Conservation (phyloP, 805 yeast genomes). For the Suhomyces pyralidae region DNA sequence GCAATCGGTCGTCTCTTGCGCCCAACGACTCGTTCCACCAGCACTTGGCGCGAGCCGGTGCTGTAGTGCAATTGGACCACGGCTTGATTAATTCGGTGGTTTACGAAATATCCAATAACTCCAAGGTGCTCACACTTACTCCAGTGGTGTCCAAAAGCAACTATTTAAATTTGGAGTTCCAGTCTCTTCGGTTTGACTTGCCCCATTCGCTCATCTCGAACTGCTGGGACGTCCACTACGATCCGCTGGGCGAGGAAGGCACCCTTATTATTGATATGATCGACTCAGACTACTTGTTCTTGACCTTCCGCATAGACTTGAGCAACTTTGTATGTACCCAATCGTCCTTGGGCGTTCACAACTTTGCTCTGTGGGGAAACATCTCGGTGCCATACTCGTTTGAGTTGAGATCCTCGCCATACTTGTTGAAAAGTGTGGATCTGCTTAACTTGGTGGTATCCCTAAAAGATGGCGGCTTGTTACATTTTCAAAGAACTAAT, state of each 20-base stretch:
- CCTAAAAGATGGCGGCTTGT: constrained; percentile 73
- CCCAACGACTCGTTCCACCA: constrained; percentile 25
- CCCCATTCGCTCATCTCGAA: constrained; percentile 18
- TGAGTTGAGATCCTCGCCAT: constrained; percentile 47
- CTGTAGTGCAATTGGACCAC: constrained; percentile 17
- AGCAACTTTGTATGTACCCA: constrained; percentile 34
- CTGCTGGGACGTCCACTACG: constrained; percentile 12
- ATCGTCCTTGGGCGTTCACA: constrained; percentile 18
- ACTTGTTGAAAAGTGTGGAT: constrained; percentile 47
- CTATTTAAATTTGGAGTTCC: constrained; percentile 30
- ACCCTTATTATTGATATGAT: constrained; percentile 52
- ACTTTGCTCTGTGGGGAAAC: constrained; percentile 58
- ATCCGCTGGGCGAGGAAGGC: constrained; percentile 18
- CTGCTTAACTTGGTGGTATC: constrained; percentile 50
- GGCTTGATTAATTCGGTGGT: constrained; percentile 25
- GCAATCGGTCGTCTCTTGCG: background rate
- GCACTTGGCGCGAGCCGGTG: constrained; percentile 18
- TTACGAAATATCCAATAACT: constrained; percentile 29
- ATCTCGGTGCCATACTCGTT: constrained; percentile 65
- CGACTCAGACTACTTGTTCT: constrained; percentile 48
- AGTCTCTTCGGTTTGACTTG: constrained; percentile 28
- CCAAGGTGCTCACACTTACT: constrained; percentile 29
- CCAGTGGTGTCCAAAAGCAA: constrained; percentile 39
- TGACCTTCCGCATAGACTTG: constrained; percentile 46
- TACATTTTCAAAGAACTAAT: constrained; percentile 46